A percentile compares a stretch with the other conserved stretches of the same genome.
These are phyloP conservation scores for Cystobasidium tubakii DNA, from an alignment of 768 basidiomycete species.

Conservation along the genomic window DNA sequence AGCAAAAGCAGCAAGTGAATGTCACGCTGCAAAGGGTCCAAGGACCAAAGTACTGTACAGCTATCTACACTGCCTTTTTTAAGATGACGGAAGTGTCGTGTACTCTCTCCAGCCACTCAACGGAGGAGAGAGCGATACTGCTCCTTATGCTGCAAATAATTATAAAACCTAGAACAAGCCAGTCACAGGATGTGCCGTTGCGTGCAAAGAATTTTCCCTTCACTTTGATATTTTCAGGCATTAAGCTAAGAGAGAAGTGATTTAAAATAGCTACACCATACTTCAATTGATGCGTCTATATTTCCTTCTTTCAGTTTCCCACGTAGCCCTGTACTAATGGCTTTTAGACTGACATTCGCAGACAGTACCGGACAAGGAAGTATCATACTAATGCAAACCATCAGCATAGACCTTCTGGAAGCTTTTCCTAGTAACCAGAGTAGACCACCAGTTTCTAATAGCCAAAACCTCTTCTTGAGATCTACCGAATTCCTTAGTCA, in stretches of 20 bases:
- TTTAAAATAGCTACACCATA: background rate
- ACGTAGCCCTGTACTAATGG: background rate
- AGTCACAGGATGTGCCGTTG: background rate
- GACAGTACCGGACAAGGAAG: no score
- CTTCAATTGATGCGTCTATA: background rate
- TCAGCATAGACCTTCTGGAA: background rate
- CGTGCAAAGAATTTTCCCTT: background rate
- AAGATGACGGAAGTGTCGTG: no score
- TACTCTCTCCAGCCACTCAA: no score
- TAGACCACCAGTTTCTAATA: conserved; percentile 25
- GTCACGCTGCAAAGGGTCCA: no score
- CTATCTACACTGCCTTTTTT: no score
- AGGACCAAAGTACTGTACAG: no score
- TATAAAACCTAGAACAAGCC: background rate
- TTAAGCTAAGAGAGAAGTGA: background rate
- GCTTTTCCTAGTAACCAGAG: conserved; percentile 27
- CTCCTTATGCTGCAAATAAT: no score
- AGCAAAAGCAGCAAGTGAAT: background rate
- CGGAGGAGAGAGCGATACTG: no score
- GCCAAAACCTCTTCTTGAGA: conserved; percentile 16
- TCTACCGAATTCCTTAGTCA: conserved; percentile 17
- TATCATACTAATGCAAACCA: background rate
- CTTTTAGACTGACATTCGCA: no score
- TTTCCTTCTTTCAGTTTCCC: background rate
- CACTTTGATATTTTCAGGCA: background rate